Conservation (phyloP, 202 grass and related monocot species). For the Cymbopogon flexuosus region DNA sequence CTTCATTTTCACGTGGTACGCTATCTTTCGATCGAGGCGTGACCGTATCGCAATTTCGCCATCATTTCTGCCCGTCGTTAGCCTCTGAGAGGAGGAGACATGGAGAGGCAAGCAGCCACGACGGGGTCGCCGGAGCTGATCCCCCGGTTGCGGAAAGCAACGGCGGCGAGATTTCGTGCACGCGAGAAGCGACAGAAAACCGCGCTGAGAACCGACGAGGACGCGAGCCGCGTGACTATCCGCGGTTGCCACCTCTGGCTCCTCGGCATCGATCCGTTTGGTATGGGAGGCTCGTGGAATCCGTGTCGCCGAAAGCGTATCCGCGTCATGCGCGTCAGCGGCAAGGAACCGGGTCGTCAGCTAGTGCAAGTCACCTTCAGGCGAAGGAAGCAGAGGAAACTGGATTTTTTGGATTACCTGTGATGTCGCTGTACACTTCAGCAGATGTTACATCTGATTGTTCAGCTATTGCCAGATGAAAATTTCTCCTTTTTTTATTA, state of each 20-base stretch:
- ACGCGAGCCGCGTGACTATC: neutral
- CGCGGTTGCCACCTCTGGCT: neutral
- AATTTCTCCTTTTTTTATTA: too few species aligned
- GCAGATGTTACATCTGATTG: neutral
- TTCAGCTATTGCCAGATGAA: neutral
- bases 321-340: neutral
- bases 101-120: neutral
- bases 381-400: neutral
- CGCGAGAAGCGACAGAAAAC: neutral
- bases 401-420: neutral
- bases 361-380: slow-evolving; percentile 1
- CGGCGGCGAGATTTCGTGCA: slow-evolving; percentile 15
- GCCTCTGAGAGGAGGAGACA: neutral
- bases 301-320: neutral
- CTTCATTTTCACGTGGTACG: neutral
- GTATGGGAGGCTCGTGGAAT: neutral
- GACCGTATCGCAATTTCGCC: neutral
- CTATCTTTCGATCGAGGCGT: neutral
- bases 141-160: neutral
- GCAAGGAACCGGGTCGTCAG: neutral
- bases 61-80: neutral
- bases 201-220: neutral
- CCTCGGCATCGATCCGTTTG: neutral
- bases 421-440: neutral
- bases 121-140: neutral